These are phyloP conservation scores for Sugiyamaella grinbergsii DNA, from an alignment of 1,139 yeast genomes.

Conservation along the genomic window DNA sequence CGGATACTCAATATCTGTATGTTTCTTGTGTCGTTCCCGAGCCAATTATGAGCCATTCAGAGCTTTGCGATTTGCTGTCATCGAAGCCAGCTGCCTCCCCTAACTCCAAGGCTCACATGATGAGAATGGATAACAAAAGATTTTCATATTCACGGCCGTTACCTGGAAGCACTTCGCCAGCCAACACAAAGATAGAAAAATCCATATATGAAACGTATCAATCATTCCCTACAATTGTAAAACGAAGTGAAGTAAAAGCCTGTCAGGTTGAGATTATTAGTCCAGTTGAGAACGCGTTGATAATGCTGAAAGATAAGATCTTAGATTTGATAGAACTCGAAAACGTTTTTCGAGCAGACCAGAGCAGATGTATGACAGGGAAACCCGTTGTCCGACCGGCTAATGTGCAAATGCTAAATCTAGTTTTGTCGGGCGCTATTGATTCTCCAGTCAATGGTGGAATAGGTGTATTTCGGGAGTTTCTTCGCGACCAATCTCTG, in stretches of 20 bases:
- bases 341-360: slow-evolving; percentile 37
- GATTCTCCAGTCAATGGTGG: slow-evolving; percentile 95
- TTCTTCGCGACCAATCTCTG: slow-evolving; percentile 46
- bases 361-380: background rate
- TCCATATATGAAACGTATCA: slow-evolving; percentile 73
- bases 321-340: slow-evolving; percentile 73
- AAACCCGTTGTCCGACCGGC: slow-evolving; percentile 4
- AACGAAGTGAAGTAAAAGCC: slow-evolving; percentile 69
- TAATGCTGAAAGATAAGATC: slow-evolving; percentile 66
- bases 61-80: slow-evolving; percentile 33
- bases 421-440: slow-evolving; percentile 83
- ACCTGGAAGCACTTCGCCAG: slow-evolving; percentile 73
- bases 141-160: slow-evolving; percentile 71
- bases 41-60: slow-evolving; percentile 18
- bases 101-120: slow-evolving; percentile 37
- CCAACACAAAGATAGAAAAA: slow-evolving; percentile 88
- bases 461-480: slow-evolving; percentile 76
- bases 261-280: slow-evolving; percentile 63
- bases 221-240: slow-evolving; percentile 87
- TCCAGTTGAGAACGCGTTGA: slow-evolving; percentile 83
- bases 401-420: slow-evolving; percentile 47
- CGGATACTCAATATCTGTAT: slow-evolving; percentile 73
- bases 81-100: slow-evolving; percentile 27
- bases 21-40: slow-evolving; percentile 72
- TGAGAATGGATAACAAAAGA: slow-evolving; percentile 63